Evolutionary conservation across 495 filamentous ascomycete species (phyloP).

Genomic region (Venustampulla echinocandica): DNA sequence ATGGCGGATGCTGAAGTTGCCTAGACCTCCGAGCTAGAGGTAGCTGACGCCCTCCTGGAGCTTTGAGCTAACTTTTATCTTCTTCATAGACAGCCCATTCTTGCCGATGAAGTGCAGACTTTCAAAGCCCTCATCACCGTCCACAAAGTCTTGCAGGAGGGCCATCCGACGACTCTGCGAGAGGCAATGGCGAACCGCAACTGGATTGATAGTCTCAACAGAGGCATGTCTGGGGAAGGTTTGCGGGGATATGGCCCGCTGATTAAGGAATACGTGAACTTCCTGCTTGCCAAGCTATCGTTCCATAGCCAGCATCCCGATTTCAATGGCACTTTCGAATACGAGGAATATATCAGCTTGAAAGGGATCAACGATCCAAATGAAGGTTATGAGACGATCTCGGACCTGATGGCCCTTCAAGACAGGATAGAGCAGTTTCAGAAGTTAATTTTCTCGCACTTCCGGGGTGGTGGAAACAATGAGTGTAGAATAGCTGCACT

Average conservation of each 20-base stretch:
- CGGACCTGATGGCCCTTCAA: slow-evolving; percentile 90
- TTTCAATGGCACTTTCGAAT: slow-evolving; percentile 98
- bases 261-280: slow-evolving; percentile 92
- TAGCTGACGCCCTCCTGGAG: neutral
- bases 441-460: slow-evolving; percentile 95
- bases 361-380: slow-evolving; percentile 98
- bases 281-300: slow-evolving; percentile 79
- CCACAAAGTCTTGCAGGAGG: slow-evolving; percentile 95
- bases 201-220: slow-evolving; percentile 88
- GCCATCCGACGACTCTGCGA: slow-evolving; percentile 75
- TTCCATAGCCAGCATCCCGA: slow-evolving; percentile 96
- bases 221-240: slow-evolving; percentile 78
- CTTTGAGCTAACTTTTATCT: neutral
- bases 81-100: slow-evolving; percentile 68
- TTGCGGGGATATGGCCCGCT: slow-evolving; percentile 84
- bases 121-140: slow-evolving; percentile 89
- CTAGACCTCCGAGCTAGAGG: neutral
- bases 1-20: too few species aligned
- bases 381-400: slow-evolving; percentile 97
- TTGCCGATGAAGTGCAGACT: slow-evolving; percentile 91
- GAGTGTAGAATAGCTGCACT: slow-evolving; percentile 93
- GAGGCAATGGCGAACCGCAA: slow-evolving; percentile 82
- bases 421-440: slow-evolving; percentile 98
- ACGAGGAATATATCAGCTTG: slow-evolving; percentile 96
- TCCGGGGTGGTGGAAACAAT: slow-evolving; percentile 82